Evolutionary conservation across 1,284 basidiomycete species (phyloP).

Genomic region (Heterobasidion irregulare): DNA sequence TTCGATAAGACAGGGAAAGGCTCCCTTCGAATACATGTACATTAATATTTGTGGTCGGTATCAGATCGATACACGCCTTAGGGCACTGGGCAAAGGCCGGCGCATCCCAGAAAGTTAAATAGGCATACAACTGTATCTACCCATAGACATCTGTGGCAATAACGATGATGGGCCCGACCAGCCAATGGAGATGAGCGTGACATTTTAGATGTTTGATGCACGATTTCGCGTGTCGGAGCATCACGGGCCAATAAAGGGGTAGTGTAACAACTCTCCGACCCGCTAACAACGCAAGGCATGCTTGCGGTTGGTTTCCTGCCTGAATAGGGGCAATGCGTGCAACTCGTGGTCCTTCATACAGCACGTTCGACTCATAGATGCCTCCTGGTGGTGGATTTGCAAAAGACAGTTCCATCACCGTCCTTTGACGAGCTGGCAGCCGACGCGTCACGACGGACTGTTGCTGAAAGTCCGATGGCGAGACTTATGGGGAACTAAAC

Average conservation of each 20-base stretch:
- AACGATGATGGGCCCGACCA: too few relatives aligned
- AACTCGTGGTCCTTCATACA: not conserved
- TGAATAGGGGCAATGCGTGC: not conserved
- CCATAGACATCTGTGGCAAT: too few relatives aligned
- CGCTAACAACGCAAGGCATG: not conserved
- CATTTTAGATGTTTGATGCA: too few relatives aligned
- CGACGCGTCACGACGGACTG: not conserved
- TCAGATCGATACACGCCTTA: too few relatives aligned
- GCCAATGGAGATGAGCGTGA: too few relatives aligned
- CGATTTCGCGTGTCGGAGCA: too few relatives aligned
- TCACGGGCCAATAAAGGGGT: too few relatives aligned
- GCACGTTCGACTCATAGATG: not conserved
- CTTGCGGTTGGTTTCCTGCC: not conserved
- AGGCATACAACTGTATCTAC: too few relatives aligned
- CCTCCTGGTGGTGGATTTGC: not conserved
- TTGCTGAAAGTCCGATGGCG: not conserved
- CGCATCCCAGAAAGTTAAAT: too few relatives aligned
- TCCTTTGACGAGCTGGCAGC: not conserved
- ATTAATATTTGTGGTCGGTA: not conserved
- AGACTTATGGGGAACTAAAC: not conserved
- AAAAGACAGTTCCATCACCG: not conserved
- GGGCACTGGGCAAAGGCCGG: too few relatives aligned
- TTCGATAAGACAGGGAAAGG: not conserved
- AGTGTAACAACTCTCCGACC: too few relatives aligned
- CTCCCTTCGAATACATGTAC: not conserved